Percentiles rank a stretch among this genome's conserved stretches.
Evolutionary conservation across 192 early-diverging fungal genomes (phyloP).

Genomic region (Dissophora globulifera): DNA sequence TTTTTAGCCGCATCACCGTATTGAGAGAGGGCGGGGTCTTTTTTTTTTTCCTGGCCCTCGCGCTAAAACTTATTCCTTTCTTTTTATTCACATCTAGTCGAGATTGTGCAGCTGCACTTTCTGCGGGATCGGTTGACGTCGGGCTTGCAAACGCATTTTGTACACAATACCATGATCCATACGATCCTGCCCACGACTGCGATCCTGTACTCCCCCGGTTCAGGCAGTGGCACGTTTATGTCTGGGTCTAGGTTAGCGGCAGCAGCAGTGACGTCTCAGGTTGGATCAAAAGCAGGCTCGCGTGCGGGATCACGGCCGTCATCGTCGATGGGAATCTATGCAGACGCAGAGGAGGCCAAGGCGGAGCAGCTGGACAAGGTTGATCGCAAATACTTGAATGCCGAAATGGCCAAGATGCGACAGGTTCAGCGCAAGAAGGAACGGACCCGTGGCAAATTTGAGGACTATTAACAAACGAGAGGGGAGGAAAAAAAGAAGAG

Average conservation of each 20-base stretch:
- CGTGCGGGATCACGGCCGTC: slow-evolving; percentile 43
- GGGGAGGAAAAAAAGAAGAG: not conserved
- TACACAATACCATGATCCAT: slow-evolving; percentile 51
- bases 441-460: slow-evolving; percentile 28
- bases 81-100: too few relatives aligned
- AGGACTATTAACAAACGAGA: slow-evolving; percentile 14
- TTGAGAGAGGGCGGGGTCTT: too few relatives aligned
- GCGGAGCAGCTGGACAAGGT: slow-evolving; percentile 42
- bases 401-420: slow-evolving; percentile 50
- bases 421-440: slow-evolving; percentile 51
- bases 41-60: too few relatives aligned
- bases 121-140: slow-evolving; percentile 34
- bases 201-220: slow-evolving; percentile 34
- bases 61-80: too few relatives aligned
- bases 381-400: slow-evolving; percentile 47
- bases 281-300: slow-evolving; percentile 33
- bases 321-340: slow-evolving; percentile 45
- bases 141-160: slow-evolving; percentile 49
- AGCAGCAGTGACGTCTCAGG: slow-evolving; percentile 18
- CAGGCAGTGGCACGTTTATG: slow-evolving; percentile 11
- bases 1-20: not conserved
- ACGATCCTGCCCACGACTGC: slow-evolving; percentile 35
- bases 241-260: slow-evolving; percentile 21
- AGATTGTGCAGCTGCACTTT: slow-evolving; percentile 44
- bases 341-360: slow-evolving; percentile 48